Evolutionary conservation across 306 rosid species (phyloP), one percentile per base, ranked within the genome.

Genomic region (Sindora glabra): DNA sequence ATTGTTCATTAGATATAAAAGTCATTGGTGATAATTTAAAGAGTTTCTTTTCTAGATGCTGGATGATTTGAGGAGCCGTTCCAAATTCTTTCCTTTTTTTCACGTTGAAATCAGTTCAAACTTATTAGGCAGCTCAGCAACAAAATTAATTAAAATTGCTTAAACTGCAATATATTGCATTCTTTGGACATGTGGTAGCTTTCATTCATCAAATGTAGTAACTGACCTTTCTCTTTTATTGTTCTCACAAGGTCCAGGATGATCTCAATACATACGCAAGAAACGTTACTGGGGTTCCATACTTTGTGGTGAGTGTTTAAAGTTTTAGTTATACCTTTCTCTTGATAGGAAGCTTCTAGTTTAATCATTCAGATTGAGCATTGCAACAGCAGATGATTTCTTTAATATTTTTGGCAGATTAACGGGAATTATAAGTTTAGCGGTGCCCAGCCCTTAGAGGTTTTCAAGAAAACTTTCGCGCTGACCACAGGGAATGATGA

Each of bases 381-480:
- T 7, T 16, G 17, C 24, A n/a, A 16, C 6, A 32, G 13, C n/a
- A 19, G 19, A 52, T 48, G 57, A 56, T 42, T 56, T 11, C n/a
- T 44, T 65, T 69, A 5, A 58, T 66, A 41, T n/a, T 18, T 59
- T 76, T 60, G 65, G 49, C 84, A 91, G 98, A 79, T 91, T 51
- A 87, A 90, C 71, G 95, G 89, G 48, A 77, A 61, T 62, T 81
- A 65, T 14, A 71, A 75, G 56, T 16, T 91, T 64, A 79, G 80
- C 8, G 98, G 98, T 10, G 95, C 72, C 15, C 95, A 91, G 38
- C 77, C 92, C 39, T 79, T 89, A 38, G 96, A 85, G 65, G 78
- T 68, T n/a, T 85, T 91, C 79, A 64, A 73, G 80, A 85, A 64
- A 83, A 86, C 89, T 75, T 91, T 91, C 25, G 63, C 75, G 71